Evolutionary conservation across 1,139 yeast species (phyloP).

Genomic region (Suhomyces panamericanus): DNA sequence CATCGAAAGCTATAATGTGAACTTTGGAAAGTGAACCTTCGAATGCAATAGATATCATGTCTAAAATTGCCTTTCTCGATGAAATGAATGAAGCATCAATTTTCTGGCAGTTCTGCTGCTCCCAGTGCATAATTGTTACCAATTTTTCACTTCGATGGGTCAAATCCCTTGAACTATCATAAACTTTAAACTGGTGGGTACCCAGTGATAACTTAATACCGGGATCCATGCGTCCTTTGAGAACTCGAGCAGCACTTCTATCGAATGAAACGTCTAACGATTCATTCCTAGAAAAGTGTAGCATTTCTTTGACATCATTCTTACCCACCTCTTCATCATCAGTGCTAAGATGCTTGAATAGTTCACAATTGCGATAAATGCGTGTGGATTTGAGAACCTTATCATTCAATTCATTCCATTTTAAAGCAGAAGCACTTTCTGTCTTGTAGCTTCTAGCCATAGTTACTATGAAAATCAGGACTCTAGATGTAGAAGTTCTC

Average conservation of each 20-base stretch:
- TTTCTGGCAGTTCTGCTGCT: not conserved
- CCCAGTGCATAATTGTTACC: slow-evolving; percentile 2
- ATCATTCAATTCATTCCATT: no score
- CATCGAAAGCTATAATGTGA: not conserved
- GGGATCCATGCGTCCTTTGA: not conserved
- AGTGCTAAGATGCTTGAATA: not conserved
- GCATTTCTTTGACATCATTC: not conserved
- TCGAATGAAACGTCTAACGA: not conserved
- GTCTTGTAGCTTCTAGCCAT: no score
- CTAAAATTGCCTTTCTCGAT: slow-evolving; percentile 2
- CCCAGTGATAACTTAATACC: not conserved
- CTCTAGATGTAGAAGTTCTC: no score
- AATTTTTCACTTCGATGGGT: not conserved
- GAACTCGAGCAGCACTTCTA: not conserved
- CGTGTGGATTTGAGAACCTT: not conserved
- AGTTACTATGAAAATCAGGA: no score
- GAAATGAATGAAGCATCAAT: not conserved
- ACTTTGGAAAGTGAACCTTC: not conserved
- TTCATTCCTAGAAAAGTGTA: not conserved
- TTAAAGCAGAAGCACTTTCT: no score
- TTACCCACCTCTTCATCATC: not conserved
- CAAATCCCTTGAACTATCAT: not conserved
- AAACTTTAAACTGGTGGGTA: no score
- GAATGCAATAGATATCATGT: not conserved
- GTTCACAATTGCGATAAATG: not conserved